Evolutionary conservation across 2,329 filamentous ascomycete genomes (phyloP).

Genomic region (Penicillium aurantiogriseum): DNA sequence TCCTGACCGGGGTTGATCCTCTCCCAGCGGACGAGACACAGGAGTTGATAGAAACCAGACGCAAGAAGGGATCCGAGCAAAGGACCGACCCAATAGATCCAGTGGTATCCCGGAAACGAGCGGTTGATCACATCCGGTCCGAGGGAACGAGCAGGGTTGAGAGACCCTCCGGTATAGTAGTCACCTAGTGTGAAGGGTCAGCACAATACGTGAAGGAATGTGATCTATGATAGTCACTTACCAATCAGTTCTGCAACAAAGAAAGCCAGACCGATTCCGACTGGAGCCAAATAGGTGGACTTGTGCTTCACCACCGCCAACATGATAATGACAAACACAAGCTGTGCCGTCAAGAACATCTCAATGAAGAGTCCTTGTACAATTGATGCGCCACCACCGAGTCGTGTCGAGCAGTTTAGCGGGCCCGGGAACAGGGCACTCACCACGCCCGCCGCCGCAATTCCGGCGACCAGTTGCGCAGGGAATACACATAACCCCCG

Average conservation of each 20-base stretch:
- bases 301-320: constrained; percentile 72
- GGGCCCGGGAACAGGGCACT: constrained; percentile 58
- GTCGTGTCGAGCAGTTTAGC: constrained; percentile 56
- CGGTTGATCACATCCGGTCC: constrained; percentile 49
- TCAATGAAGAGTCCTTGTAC: constrained; percentile 65
- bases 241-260: constrained; percentile 60
- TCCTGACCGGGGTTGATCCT: constrained; percentile 56
- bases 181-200: constrained; percentile 33
- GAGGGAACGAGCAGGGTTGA: constrained; percentile 51
- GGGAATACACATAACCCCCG: constrained; percentile 54
- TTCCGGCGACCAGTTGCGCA: constrained; percentile 59
- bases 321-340: constrained; percentile 67
- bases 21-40: constrained; percentile 47
- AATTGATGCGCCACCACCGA: constrained; percentile 52
- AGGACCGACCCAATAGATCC: constrained; percentile 54
- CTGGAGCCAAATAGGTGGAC: constrained; percentile 67
- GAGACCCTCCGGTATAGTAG: constrained; percentile 49
- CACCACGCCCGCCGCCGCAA: constrained; percentile 59
- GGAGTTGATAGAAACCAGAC: constrained; percentile 49
- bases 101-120: constrained; percentile 48
- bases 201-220: background rate
- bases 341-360: constrained; percentile 63
- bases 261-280: constrained; percentile 69
- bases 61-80: constrained; percentile 49
- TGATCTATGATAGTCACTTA: constrained; percentile 12